Conservation (phyloP, 768 basidiomycete genomes). For the Coprinellus micaceus region DNA sequence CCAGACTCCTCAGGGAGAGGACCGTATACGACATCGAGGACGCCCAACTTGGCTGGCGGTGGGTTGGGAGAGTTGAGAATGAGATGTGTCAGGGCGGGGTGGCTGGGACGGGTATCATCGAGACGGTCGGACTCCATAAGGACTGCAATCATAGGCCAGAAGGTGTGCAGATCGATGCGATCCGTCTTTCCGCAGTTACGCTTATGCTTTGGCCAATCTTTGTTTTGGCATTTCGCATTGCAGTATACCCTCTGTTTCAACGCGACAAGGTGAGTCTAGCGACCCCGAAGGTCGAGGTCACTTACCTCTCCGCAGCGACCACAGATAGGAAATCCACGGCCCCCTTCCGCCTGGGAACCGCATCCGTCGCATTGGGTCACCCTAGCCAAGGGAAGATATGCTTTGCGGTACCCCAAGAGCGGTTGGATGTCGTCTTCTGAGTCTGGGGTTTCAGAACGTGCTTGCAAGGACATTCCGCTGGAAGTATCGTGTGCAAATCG, state of each 20-base stretch:
- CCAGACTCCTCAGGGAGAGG: constrained; percentile 14
- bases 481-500: too few relatives aligned
- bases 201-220: constrained; percentile 30
- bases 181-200: constrained; percentile 30
- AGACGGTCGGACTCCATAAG: constrained; percentile 21
- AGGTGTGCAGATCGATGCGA: constrained; percentile 27
- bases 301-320: neutral
- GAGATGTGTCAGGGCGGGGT: constrained; percentile 23
- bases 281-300: neutral
- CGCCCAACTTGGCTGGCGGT: neutral
- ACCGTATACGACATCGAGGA: neutral
- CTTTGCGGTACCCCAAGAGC: too few relatives aligned
- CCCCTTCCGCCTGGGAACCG: too few relatives aligned
- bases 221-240: constrained; percentile 28
- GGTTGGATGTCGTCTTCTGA: too few relatives aligned
- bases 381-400: too few relatives aligned
- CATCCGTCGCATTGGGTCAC: too few relatives aligned
- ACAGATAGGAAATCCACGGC: neutral
- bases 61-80: constrained; percentile 24
- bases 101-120: constrained; percentile 13
- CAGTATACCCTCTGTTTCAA: constrained; percentile 26
- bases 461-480: too few relatives aligned
- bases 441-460: too few relatives aligned
- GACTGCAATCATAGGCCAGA: constrained; percentile 31
- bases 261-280: neutral